Evolutionary conservation across 768 basidiomycete genomes (phyloP), one percentile per base, ranked within the genome.

Genomic region (Asterophora parasitica): DNA sequence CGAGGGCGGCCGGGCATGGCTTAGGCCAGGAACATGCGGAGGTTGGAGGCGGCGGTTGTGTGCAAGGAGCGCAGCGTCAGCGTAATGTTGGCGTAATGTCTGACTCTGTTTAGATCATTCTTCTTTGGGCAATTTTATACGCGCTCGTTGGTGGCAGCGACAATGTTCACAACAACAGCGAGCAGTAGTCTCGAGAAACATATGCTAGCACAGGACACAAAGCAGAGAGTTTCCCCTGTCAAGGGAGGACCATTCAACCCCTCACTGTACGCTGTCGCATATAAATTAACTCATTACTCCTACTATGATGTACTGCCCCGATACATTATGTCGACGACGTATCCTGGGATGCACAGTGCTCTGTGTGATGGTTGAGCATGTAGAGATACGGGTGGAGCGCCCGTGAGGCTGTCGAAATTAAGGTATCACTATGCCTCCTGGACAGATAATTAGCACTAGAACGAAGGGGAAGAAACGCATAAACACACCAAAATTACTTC

Each of bases 1-100:
- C 77, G 77, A 58, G 81, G 69, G 53, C 74, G 73, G 51, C 54
- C 64, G 12, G 71, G 63, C 74, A 70, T 80, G 68, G 74, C 75
- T 76, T 37, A 51, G 19, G 49, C 43, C 20, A 55, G 48, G 30
- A 49, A 54, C 49, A 51, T 55, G 52, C 38, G 48, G 16, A 32
- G 30, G 32, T n/a, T 4, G 31, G 27, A 10, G 16, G 31, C 16
- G 30, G 42, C 34, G 27, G 32, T 34, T 27, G 54, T 42, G 8
- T 23, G 49, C 35, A 44, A 34, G 17, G 13, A 20, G 38, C 44
- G 27, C 52, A 48, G 48, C 42, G 36, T 32, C n/a, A 23, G 23
- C 23, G 23, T 23, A 23, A 23, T 56, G 36, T 32, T n/a, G 6
- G 23, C 23, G 23, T 23, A 23, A 23, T 56, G 55, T 53, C 49